These are phyloP conservation scores for Aurifilum marmelostoma DNA, from an alignment of 2,329 filamentous ascomycete species.

Conservation along the genomic window DNA sequence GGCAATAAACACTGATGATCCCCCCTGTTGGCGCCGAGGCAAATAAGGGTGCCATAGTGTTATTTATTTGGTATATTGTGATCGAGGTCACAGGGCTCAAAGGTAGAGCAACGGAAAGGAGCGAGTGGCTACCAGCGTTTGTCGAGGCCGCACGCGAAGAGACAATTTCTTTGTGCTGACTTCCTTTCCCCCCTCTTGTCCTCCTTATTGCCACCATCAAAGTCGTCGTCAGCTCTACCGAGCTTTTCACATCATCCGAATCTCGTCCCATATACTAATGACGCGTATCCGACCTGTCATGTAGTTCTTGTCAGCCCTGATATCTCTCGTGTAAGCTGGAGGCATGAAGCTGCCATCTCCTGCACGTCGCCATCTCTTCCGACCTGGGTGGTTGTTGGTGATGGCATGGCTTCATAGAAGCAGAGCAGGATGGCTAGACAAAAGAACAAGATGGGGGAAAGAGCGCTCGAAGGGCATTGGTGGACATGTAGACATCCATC, in stretches of 20 bases:
- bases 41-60: neutral
- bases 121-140: neutral
- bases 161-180: neutral
- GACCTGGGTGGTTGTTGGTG: neutral
- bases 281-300: neutral
- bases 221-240: conserved; percentile 4
- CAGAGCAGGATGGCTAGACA: neutral
- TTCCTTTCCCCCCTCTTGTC: neutral
- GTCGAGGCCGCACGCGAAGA: neutral
- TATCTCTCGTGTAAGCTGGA: neutral
- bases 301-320: neutral
- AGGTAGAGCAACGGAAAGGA: neutral
- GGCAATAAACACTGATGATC: neutral
- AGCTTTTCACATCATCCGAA: neutral
- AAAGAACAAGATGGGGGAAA: neutral
- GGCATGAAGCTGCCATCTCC: neutral
- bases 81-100: neutral
- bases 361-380: neutral
- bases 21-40: conserved; percentile 1
- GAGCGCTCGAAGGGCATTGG: neutral
- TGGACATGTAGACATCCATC: neutral
- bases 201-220: neutral
- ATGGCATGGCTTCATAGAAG: neutral
- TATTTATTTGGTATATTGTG: neutral
- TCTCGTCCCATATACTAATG: neutral